Conservation (phyloP, 805 yeast species). For the Brettanomyces custersianus region DNA sequence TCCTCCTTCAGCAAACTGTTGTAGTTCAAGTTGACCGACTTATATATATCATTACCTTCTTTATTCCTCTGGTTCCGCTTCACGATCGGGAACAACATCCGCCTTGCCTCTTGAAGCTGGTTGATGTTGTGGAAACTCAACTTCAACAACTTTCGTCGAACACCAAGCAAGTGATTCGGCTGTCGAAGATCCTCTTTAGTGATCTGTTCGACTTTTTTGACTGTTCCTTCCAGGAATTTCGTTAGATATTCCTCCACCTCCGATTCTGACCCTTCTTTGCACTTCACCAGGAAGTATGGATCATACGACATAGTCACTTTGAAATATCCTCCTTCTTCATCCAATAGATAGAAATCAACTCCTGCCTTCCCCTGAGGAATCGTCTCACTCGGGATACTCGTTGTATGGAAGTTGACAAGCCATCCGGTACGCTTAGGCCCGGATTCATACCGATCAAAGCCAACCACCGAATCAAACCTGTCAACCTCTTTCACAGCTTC, state of each 20-base stretch:
- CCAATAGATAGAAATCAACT: conserved; percentile 89
- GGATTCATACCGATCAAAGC: conserved; percentile 69
- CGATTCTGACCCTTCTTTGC: conserved; percentile 49
- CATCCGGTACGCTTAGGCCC: conserved; percentile 77
- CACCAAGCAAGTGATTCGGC: conserved; percentile 82
- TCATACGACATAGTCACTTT: conserved; percentile 75
- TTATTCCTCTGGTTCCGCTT: conserved; percentile 53
- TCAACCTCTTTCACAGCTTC: conserved; percentile 56
- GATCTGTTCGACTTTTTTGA: conserved; percentile 49
- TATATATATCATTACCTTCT: conserved; percentile 60
- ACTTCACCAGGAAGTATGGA: conserved; percentile 76
- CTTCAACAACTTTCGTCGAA: conserved; percentile 53
- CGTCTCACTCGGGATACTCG: conserved; percentile 54
- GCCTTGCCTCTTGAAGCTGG: conserved; percentile 70
- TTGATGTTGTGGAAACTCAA: conserved; percentile 65
- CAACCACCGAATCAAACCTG: conserved; percentile 72
- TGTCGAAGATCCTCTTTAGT: conserved; percentile 71
- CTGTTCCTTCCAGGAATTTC: conserved; percentile 51
- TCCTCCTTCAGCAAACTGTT: conserved; percentile 22
- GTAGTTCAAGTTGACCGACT: conserved; percentile 39
- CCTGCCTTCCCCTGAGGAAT: conserved; percentile 68
- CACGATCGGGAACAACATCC: conserved; percentile 60
- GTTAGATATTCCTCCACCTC: conserved; percentile 84
- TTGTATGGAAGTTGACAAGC: conserved; percentile 91
- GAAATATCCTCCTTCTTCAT: conserved; percentile 94